A percentile compares a stretch with the other conserved stretches of the same genome.
These are phyloP conservation scores for Trichoderma cornu-damae DNA, from an alignment of 2,329 filamentous ascomycete species.

Conservation along the genomic window DNA sequence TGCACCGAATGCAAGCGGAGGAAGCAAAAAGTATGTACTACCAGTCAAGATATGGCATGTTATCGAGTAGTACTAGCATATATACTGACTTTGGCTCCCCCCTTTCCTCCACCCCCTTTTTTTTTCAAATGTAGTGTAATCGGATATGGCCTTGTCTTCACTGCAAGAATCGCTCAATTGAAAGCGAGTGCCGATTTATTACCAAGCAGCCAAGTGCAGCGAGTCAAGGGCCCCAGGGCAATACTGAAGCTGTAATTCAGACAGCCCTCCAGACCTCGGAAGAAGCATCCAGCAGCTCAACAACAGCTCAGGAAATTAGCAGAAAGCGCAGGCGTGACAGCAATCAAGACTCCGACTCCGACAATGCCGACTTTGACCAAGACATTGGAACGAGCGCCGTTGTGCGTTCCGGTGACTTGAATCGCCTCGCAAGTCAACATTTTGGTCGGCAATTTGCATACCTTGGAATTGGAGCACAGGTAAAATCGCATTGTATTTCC, in stretches of 20 bases:
- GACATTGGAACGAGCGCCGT: neutral
- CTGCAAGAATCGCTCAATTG: constrained; percentile 30
- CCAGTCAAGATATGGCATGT: neutral
- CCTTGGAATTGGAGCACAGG: no score
- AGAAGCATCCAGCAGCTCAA: neutral
- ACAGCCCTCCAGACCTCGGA: neutral
- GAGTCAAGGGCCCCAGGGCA: neutral
- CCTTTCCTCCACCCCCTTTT: neutral
- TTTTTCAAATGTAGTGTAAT: constrained; percentile 27
- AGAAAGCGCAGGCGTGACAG: neutral
- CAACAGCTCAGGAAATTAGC: neutral
- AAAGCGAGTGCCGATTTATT: constrained; percentile 29
- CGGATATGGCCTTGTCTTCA: constrained; percentile 33
- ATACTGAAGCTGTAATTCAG: neutral
- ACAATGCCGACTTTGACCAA: neutral
- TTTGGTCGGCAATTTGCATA: no score
- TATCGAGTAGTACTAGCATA: neutral
- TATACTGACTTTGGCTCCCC: no score
- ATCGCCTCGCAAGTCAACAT: no score
- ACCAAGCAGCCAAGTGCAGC: neutral
- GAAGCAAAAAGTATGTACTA: constrained; percentile 35
- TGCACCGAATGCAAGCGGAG: constrained; percentile 41
- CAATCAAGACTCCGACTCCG: neutral
- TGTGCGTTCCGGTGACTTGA: neutral
- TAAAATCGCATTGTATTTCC: no score